phyloP scores from a whole-genome alignment of 2,329 filamentous ascomycete genomes.

The Ilyonectria mors-panacis region DNA sequence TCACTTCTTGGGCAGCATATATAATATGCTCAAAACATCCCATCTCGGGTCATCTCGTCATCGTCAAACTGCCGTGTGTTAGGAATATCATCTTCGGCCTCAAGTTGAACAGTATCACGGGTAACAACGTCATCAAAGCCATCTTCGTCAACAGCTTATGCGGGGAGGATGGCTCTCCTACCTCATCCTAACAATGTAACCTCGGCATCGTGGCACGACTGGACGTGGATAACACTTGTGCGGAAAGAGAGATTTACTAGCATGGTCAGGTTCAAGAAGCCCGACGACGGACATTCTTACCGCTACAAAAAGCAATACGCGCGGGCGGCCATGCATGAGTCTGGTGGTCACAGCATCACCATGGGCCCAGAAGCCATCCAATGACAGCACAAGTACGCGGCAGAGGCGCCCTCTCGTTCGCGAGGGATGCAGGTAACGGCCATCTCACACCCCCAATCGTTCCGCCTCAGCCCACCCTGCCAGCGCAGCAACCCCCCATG shows the following conservation, averaged over 20 bases:
- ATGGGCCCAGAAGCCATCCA: neutral
- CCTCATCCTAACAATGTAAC: neutral
- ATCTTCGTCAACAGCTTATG: too few relatives aligned
- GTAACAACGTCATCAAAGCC: too few relatives aligned
- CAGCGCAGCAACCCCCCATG: neutral
- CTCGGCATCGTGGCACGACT: neutral
- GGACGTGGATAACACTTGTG: neutral
- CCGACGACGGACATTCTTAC: neutral
- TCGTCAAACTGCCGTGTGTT: too few relatives aligned
- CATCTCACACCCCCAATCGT: constrained; percentile 1
- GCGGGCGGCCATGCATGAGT: neutral
- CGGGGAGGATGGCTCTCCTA: too few relatives aligned
- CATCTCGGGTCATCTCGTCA: too few relatives aligned
- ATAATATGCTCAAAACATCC: too few relatives aligned
- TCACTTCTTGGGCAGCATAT: too few relatives aligned
- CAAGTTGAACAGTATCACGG: too few relatives aligned
- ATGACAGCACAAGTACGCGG: neutral
- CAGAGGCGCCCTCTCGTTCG: constrained; percentile 13
- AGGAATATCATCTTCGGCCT: too few relatives aligned
- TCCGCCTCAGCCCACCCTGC: constrained; percentile 8
- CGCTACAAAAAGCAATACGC: constrained; percentile 9
- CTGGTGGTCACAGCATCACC: neutral
- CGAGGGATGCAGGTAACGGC: constrained; percentile 3
- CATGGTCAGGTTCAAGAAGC: neutral
- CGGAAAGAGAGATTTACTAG: constrained; percentile 2